Conservation (phyloP, 1,284 basidiomycete genomes). For the Puccinia novopanici region DNA sequence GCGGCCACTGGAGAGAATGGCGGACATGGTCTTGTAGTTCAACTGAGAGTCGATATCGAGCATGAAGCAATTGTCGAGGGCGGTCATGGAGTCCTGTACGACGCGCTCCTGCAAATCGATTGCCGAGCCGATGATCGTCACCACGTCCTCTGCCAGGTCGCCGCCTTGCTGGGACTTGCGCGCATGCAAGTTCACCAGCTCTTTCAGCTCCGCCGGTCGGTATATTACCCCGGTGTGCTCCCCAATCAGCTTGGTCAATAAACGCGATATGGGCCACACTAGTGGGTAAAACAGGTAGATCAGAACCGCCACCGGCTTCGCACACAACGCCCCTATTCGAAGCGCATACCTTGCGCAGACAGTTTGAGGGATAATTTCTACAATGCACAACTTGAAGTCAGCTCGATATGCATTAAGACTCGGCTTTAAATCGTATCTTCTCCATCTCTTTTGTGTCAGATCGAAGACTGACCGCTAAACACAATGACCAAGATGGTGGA, state of each 20-base stretch:
- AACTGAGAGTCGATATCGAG: constrained; percentile 72
- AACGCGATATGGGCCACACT: constrained; percentile 59
- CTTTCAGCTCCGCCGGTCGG: constrained; percentile 66
- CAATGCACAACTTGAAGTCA: constrained; percentile 64
- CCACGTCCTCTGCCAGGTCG: constrained; percentile 72
- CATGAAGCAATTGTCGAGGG: constrained; percentile 72
- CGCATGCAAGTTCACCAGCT: constrained; percentile 72
- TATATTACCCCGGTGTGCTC: constrained; percentile 64
- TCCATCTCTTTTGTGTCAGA: neutral
- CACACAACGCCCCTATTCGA: constrained; percentile 58
- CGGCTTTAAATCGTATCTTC: neutral
- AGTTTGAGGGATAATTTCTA: constrained; percentile 81
- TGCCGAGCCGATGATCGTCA: constrained; percentile 74
- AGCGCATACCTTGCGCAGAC: constrained; percentile 61
- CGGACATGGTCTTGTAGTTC: constrained; percentile 74
- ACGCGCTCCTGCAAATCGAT: constrained; percentile 71
- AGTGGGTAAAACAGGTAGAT: constrained; percentile 59
- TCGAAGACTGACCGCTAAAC: constrained; percentile 58
- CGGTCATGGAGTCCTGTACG: constrained; percentile 76
- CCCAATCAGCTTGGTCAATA: constrained; percentile 59
- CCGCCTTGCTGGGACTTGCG: constrained; percentile 66
- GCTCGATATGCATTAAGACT: neutral
- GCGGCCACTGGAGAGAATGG: constrained; percentile 75
- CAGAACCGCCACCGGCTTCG: constrained; percentile 57
- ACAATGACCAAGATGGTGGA: constrained; percentile 68